These are phyloP conservation scores for Penicillium sp. DNA, from an alignment of 2,329 filamentous ascomycete species.

Conservation along the genomic window DNA sequence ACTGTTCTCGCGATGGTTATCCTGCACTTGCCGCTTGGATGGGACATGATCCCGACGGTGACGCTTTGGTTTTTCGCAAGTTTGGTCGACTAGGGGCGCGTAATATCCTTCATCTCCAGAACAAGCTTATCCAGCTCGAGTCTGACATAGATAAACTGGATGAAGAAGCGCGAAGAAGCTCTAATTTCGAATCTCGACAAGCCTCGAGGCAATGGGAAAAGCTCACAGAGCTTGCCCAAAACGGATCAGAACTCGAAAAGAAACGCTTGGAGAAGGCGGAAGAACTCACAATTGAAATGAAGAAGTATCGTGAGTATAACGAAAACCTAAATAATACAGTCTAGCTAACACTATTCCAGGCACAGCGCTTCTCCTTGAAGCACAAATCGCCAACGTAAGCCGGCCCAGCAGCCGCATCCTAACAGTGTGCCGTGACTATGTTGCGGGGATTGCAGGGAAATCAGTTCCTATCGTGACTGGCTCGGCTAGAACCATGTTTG, in stretches of 20 bases:
- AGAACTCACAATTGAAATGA: neutral
- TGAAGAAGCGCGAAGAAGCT: neutral
- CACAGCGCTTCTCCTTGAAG: neutral
- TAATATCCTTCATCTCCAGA: neutral
- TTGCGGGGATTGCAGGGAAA: neutral
- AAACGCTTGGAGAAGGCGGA: neutral
- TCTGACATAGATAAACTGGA: neutral
- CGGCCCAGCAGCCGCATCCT: neutral
- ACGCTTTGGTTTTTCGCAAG: neutral
- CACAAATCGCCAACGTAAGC: neutral
- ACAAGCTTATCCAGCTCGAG: neutral
- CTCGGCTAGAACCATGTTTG: neutral
- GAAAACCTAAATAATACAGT: no score
- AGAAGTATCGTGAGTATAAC: neutral
- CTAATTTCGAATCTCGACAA: neutral
- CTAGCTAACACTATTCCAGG: neutral
- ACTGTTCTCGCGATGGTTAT: neutral
- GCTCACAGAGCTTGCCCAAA: neutral
- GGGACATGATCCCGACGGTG: neutral
- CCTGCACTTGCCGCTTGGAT: neutral
- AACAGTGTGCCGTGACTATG: neutral
- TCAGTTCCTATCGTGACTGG: neutral
- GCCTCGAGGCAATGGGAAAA: neutral
- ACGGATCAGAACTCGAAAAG: neutral
- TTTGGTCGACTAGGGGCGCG: neutral